Base-by-base conservation (phyloP, 2,329 filamentous ascomycete species). In the Aspergillus texensis region DNA sequence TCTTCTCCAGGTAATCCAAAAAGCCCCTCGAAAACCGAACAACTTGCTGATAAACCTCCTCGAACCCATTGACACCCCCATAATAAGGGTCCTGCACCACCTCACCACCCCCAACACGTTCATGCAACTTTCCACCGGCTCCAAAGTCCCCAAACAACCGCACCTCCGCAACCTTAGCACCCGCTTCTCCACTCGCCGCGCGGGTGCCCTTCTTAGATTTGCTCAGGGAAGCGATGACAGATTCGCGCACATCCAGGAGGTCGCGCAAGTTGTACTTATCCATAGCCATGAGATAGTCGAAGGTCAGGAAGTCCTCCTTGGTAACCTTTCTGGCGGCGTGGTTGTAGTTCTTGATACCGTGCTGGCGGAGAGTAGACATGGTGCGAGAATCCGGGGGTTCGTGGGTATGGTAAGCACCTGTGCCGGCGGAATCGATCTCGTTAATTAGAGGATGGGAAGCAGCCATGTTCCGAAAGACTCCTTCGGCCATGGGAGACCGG, bases 211-310 rank as follows among this genome's bases (percentile, higher is more conserved):
- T 73, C 10, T 71, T 68, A 19, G 68, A 61, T 58, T 72, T 74
- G 73, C 86, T 84, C 74, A 86, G 87, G 36, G 71, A 69, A 16
- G 69, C 64, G 24, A 82, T 77, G 39, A 85, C 82, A n/a, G 79
- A 78, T 11, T 84, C 81, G 68, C 85, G 86, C 68, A 86, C 82
- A 63, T 87, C 83, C 71, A 88, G 77, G 62, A 96, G 79, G 72
- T 96, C 87, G 10, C 84, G 82, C 52, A 96, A 82, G 76, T 98
- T 98, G 53, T 88, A 87, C 56, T 87, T 84, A 75, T 99, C 95
- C 95, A 99, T 99, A 65, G 92, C 94, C 62, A 99, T 89, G 64
- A 99, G 89, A 79, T 96, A 98, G 78, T 98, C 93, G 74, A 97
- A 98, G 19, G 85, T 84, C 61, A 88, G 82, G 71, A 98, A 96